Base-by-base conservation (phyloP, 345 rosid genomes). In the Eucalyptus erythrocorys region DNA sequence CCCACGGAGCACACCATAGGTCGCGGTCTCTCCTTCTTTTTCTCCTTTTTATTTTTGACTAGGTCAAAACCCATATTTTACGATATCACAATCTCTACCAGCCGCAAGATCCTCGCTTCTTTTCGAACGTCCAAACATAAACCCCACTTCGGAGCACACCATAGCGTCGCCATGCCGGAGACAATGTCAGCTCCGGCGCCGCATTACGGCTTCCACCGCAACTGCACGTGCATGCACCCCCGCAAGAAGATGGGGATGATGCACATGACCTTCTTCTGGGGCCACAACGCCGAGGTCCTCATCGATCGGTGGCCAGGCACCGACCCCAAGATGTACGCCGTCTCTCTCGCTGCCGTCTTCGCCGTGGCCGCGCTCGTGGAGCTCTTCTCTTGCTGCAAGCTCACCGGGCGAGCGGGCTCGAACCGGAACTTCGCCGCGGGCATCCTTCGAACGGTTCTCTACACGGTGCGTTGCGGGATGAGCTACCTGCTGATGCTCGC, bases 401-500 rank as follows among this genome's bases (percentile, higher is more conserved):
- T 93, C 57, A 64, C 90, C 87, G 26, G 11, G 82, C 82, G 82
- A 76, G 26, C 8, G 14, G 82, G 82, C 0, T 76, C 47, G 82
- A 48, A 91, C 6, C 42, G 66, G 79, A 89, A 88, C 57, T 89
- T 92, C 1, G 85, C 90, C 6, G 93, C 94, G 5, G 96, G 96
- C 21, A 10, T 95, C 17, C 61, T 90, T 48, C 95, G 92, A 91
- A 93, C 96, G 21, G 48, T 88, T 26, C 37, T 95, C 91, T 94
- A 94, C 48, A 88, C 93, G 1, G 6, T 95, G 15, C 92, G 94
- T 87, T 91, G 93, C 51, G 95, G 98, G 5, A 88, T 97, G 27
- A 91, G 92, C 30, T 95, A 94, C 90, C 30, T 94, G 90, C 94
- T 95, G 32, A 97, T 96, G 98, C 90, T 97, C 40, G 96, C 99